Conservation (phyloP, 495 filamentous ascomycete genomes). For the Lasiosphaeriaceae sp. region DNA sequence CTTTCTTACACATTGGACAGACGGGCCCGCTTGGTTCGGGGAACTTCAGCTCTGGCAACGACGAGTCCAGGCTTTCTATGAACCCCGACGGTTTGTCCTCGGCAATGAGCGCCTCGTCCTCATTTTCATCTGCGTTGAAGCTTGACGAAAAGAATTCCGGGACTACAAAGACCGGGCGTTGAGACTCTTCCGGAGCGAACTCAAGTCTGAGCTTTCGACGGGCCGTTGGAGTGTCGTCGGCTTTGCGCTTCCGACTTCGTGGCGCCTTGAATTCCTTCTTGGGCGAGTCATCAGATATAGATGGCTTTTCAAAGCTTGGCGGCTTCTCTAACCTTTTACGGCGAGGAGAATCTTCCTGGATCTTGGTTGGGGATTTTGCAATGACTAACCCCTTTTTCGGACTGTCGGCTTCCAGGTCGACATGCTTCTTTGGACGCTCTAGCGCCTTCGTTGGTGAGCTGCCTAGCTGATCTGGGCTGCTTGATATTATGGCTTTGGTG, state of each 20-base stretch:
- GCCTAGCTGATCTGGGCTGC: too few species aligned
- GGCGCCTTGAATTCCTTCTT: not conserved
- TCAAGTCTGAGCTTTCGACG: not conserved
- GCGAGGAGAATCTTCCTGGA: not conserved
- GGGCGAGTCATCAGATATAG: not conserved
- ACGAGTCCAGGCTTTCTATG: not conserved
- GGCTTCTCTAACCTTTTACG: slow-evolving; percentile 2
- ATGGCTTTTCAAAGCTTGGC: not conserved
- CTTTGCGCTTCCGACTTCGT: too few species aligned
- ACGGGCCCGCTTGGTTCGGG: not conserved
- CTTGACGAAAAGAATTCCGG: slow-evolving; percentile 10
- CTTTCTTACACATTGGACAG: slow-evolving; percentile 70
- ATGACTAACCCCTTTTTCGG: not conserved
- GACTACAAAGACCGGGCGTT: slow-evolving; percentile 10
- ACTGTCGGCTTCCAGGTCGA: not conserved
- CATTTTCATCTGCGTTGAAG: not conserved
- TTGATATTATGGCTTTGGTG: not conserved
- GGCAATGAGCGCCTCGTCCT: not conserved
- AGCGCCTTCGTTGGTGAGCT: not conserved
- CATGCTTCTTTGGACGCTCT: not conserved
- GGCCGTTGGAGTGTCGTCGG: not conserved
- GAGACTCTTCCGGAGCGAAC: slow-evolving; percentile 6
- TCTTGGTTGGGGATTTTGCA: not conserved
- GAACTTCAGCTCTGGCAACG: not conserved
- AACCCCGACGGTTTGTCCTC: not conserved